Evolutionary conservation across 2,329 filamentous ascomycete genomes (phyloP).

Genomic region (Cladorrhinum sp.): DNA sequence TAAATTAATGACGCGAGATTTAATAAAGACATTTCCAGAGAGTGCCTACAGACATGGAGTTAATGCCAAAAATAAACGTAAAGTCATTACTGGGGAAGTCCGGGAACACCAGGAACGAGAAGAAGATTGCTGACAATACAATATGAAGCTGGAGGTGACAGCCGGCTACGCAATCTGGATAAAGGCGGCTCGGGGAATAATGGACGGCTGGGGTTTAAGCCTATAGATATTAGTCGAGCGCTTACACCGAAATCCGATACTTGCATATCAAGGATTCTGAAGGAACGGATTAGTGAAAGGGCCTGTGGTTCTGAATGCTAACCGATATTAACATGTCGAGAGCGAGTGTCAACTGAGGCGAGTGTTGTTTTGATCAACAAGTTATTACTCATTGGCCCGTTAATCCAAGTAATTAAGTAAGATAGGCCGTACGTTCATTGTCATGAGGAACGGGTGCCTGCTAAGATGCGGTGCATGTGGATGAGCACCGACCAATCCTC

Average conservation of each 20-base stretch:
- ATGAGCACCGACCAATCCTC: no score
- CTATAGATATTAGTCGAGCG: background rate
- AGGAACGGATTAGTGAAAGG: background rate
- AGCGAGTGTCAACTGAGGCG: no score
- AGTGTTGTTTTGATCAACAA: no score
- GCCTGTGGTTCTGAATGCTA: no score
- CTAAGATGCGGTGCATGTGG: no score
- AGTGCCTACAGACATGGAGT: no score
- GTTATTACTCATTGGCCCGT: no score
- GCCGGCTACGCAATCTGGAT: slow-evolving; percentile 20
- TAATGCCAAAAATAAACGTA: background rate
- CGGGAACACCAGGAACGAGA: slow-evolving; percentile 1
- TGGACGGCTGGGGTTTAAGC: background rate
- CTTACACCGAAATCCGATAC: background rate
- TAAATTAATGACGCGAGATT: background rate
- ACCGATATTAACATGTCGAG: no score
- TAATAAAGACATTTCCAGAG: no score
- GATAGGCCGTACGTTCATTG: no score
- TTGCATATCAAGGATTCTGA: background rate
- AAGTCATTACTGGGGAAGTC: slow-evolving; percentile 19
- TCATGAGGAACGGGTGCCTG: no score
- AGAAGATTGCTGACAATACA: background rate
- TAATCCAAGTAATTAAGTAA: no score
- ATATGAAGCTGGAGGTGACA: background rate
- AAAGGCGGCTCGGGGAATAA: slow-evolving; percentile 21